Percentiles rank a stretch among this genome's conserved stretches.
Conservation (phyloP, 2,329 filamentous ascomycete genomes). For the Teratosphaeria epicoccoides region DNA sequence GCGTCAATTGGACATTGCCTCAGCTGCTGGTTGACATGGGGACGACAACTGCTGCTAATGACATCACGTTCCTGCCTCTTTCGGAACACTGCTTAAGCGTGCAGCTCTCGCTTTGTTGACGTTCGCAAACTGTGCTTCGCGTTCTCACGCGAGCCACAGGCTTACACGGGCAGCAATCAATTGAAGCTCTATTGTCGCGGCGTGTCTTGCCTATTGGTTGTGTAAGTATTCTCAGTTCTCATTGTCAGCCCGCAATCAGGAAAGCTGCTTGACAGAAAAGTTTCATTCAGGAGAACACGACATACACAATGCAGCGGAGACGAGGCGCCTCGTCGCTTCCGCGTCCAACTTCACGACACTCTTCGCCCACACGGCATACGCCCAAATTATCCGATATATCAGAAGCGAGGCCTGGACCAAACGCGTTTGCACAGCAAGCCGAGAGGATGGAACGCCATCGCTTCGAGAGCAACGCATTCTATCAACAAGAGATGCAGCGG, state of each 20-base stretch:
- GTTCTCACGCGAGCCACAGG: neutral
- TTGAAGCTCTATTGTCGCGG: neutral
- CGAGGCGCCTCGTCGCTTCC: neutral
- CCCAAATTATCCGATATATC: conserved; percentile 6
- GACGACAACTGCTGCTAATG: neutral
- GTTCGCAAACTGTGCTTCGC: neutral
- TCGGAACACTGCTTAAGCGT: neutral
- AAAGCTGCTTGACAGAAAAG: neutral
- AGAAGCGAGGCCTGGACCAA: conserved; percentile 15
- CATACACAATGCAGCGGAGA: conserved; percentile 1
- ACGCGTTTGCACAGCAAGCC: conserved; percentile 21
- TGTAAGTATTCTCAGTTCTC: neutral
- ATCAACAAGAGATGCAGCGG: conserved; percentile 17
- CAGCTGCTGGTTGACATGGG: neutral
- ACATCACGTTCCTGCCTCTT: conserved; percentile 4
- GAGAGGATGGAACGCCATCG: conserved; percentile 14
- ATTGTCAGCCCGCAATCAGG: neutral
- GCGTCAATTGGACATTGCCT: neutral
- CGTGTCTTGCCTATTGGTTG: neutral
- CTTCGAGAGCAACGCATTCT: conserved; percentile 25
- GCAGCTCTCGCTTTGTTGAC: conserved; percentile 2
- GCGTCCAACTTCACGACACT: neutral
- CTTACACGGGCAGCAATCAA: neutral
- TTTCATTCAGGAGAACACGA: neutral
- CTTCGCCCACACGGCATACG: neutral